Percentiles rank a stretch among this genome's conserved stretches.
Conservation (phyloP, 805 yeast species). For the Teunomyces panamensis region DNA sequence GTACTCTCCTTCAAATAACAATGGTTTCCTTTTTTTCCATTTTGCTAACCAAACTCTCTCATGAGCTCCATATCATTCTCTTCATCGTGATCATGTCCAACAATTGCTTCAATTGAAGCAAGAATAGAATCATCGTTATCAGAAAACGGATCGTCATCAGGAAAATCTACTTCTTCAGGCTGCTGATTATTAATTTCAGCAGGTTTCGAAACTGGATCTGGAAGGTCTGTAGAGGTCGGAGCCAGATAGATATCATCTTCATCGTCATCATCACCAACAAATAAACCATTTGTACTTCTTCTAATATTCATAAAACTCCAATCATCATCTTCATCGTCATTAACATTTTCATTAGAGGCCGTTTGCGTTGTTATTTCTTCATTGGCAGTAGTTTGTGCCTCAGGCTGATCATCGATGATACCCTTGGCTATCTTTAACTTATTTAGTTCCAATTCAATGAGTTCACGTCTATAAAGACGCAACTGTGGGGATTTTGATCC, state of each 20-base stretch:
- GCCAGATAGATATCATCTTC: constrained; percentile 6
- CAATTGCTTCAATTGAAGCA: neutral
- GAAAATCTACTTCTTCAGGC: neutral
- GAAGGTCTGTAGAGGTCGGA: neutral
- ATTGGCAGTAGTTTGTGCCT: neutral
- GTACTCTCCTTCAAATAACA: too few species aligned
- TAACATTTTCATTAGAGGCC: neutral
- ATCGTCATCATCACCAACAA: constrained; percentile 13
- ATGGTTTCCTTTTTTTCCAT: too few species aligned
- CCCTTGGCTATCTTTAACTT: constrained; percentile 16
- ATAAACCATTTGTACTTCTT: constrained; percentile 10
- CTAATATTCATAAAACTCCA: constrained; percentile 27
- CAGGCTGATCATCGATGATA: constrained; percentile 5
- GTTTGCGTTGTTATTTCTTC: neutral
- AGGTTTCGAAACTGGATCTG: neutral
- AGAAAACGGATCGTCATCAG: constrained; percentile 21
- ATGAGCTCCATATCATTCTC: constrained; percentile 35
- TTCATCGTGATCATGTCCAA: constrained; percentile 8
- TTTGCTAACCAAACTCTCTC: constrained; percentile 29
- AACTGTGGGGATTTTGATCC: constrained; percentile 44
- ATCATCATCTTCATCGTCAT: constrained; percentile 26
- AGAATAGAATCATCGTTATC: constrained; percentile 20
- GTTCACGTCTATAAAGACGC: constrained; percentile 23
- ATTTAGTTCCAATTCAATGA: constrained; percentile 25
- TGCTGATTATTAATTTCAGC: neutral